These are phyloP conservation scores for Tricholomella constricta DNA, from an alignment of 768 basidiomycete species.

Conservation along the genomic window DNA sequence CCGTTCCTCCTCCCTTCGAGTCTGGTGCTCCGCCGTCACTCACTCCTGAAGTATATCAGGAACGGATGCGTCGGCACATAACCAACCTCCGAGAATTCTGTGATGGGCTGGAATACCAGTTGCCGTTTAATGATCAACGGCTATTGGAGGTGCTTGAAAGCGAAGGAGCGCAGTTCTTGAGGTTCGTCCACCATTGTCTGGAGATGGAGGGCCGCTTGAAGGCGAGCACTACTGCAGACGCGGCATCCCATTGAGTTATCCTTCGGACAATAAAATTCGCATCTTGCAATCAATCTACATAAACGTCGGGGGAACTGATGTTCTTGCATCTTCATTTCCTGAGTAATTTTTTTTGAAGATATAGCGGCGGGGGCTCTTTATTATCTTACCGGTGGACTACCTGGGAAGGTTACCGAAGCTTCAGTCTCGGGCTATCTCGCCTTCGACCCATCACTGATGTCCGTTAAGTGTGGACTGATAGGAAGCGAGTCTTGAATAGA, in stretches of 20 bases:
- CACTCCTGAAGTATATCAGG: slow-evolving; percentile 29
- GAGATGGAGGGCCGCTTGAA: slow-evolving; percentile 38
- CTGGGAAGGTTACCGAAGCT: too few relatives aligned
- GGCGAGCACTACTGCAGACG: not conserved
- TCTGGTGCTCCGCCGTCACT: slow-evolving; percentile 5
- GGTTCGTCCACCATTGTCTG: slow-evolving; percentile 40
- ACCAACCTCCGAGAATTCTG: slow-evolving; percentile 45
- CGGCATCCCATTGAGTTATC: not conserved
- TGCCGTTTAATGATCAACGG: slow-evolving; percentile 46
- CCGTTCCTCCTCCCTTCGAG: not conserved
- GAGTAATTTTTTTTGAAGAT: too few relatives aligned
- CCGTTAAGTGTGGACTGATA: too few relatives aligned
- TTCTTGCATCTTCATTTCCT: too few relatives aligned
- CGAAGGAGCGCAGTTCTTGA: slow-evolving; percentile 42
- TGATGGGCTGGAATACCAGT: slow-evolving; percentile 47
- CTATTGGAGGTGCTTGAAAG: slow-evolving; percentile 45
- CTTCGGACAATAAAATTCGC: too few relatives aligned
- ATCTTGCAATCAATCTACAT: too few relatives aligned
- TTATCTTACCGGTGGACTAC: too few relatives aligned
- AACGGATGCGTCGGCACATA: slow-evolving; percentile 44
- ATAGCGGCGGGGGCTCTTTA: too few relatives aligned
- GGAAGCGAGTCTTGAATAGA: too few relatives aligned
- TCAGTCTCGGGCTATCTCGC: too few relatives aligned
- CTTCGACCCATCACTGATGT: too few relatives aligned
- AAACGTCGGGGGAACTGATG: too few relatives aligned